Evolutionary conservation across 768 basidiomycete genomes (phyloP).

Genomic region (Phylloporus sp.): DNA sequence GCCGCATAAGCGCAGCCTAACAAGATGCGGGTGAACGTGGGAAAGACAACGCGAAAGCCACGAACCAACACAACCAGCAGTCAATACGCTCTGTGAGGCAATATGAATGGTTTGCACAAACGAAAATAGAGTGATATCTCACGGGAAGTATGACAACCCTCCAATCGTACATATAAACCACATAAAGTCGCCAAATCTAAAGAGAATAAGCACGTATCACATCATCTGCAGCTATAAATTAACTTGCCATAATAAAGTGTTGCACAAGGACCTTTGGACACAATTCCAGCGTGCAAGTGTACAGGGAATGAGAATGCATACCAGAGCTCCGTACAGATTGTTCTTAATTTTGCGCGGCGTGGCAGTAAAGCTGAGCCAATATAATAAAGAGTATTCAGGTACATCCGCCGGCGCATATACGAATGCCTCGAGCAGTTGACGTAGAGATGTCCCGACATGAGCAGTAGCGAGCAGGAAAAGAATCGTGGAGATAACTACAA

Average conservation of each 20-base stretch:
- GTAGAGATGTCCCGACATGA: no score
- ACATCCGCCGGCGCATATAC: background rate
- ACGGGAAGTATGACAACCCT: background rate
- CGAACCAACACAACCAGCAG: background rate
- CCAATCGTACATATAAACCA: background rate
- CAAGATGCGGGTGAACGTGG: background rate
- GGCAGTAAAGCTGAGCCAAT: no score
- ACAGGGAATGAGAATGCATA: background rate
- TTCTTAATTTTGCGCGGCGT: background rate
- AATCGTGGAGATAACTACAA: no score
- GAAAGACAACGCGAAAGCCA: background rate
- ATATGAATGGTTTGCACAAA: no score
- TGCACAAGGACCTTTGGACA: background rate
- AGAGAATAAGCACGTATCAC: background rate
- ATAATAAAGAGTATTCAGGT: background rate
- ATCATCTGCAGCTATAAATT: background rate
- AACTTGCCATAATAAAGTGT: background rate
- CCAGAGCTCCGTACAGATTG: background rate
- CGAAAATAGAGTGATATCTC: no score
- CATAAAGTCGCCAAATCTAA: constrained; percentile 7
- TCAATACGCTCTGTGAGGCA: background rate
- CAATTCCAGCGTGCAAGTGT: background rate
- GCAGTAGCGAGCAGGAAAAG: no score
- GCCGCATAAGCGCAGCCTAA: background rate
- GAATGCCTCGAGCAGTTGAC: no score